Percentiles rank a stretch among this genome's conserved stretches.
Evolutionary conservation across 2,329 filamentous ascomycete species (phyloP).

Genomic region (Alternaria triticimaculans): DNA sequence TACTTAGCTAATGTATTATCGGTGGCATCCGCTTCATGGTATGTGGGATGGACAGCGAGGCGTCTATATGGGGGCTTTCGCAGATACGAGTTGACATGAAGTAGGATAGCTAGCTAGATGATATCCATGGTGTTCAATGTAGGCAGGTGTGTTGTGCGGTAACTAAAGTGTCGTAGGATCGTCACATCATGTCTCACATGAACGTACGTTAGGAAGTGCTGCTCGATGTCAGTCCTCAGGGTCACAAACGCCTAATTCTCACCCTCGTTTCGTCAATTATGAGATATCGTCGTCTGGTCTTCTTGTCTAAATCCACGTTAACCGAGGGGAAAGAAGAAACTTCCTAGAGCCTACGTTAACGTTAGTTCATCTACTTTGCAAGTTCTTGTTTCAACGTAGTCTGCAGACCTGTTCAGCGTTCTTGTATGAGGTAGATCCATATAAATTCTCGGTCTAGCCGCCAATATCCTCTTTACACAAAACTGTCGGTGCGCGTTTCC

Average conservation of each 20-base stretch:
- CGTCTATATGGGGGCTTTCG: background rate
- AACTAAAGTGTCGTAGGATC: background rate
- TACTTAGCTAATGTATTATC: conserved; percentile 1
- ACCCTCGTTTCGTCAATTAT: background rate
- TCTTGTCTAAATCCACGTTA: background rate
- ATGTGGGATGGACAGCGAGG: background rate
- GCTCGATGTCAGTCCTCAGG: background rate
- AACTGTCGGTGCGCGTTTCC: background rate
- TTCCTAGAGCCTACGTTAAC: background rate
- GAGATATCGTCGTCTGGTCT: background rate
- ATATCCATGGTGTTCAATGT: background rate
- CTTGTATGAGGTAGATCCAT: background rate
- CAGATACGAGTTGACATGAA: background rate
- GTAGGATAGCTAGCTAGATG: background rate
- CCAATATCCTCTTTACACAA: background rate
- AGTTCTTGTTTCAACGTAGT: background rate
- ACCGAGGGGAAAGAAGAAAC: background rate
- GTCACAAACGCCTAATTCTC: background rate
- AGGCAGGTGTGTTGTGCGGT: background rate
- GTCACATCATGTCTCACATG: background rate
- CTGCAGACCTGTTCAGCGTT: background rate
- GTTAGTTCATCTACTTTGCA: background rate
- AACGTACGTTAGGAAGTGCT: background rate
- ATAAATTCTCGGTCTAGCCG: background rate
- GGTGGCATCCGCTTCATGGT: background rate